A percentile compares a stretch with the other conserved stretches of the same genome.
Conservation (phyloP, 768 basidiomycete species). For the Pleurotus giganteus region DNA sequence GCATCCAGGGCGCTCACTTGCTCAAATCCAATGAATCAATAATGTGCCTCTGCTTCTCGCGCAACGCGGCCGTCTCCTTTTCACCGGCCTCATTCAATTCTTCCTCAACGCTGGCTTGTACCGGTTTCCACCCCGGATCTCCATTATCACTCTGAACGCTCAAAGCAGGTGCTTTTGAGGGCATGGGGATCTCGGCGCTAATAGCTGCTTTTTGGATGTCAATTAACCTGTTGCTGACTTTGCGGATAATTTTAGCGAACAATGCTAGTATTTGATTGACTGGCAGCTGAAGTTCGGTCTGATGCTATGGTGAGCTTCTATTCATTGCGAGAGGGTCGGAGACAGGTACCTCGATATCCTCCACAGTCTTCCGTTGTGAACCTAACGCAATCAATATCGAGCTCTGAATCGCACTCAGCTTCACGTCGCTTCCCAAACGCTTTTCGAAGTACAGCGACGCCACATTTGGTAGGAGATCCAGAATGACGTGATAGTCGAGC, state of each 20-base stretch:
- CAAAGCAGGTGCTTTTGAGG: conserved; percentile 21
- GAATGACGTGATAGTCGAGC: conserved; percentile 94
- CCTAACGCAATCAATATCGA: conserved; percentile 89
- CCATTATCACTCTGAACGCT: conserved; percentile 15
- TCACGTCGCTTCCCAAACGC: conserved; percentile 61
- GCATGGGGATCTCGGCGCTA: conserved; percentile 56
- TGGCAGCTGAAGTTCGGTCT: conserved; percentile 80
- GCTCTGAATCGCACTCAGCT: conserved; percentile 84
- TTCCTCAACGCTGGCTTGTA: conserved; percentile 49
- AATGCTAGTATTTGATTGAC: conserved; percentile 87
- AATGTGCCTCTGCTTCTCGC: conserved; percentile 83
- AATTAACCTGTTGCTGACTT: conserved; percentile 71
- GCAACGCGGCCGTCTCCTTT: conserved; percentile 61
- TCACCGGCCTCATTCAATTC: conserved; percentile 80
- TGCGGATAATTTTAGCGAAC: conserved; percentile 88
- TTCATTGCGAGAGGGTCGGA: neutral
- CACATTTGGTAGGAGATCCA: conserved; percentile 84
- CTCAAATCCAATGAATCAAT: conserved; percentile 84
- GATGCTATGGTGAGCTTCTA: conserved; percentile 5
- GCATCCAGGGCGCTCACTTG: conserved; percentile 55
- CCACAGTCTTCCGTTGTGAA: conserved; percentile 83
- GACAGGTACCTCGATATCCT: conserved; percentile 74
- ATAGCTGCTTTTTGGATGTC: conserved; percentile 82
- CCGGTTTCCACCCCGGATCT: conserved; percentile 39
- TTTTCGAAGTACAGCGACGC: conserved; percentile 85